Conservation (phyloP, 805 yeast genomes). For the Nakazawaea wyomingensis region DNA sequence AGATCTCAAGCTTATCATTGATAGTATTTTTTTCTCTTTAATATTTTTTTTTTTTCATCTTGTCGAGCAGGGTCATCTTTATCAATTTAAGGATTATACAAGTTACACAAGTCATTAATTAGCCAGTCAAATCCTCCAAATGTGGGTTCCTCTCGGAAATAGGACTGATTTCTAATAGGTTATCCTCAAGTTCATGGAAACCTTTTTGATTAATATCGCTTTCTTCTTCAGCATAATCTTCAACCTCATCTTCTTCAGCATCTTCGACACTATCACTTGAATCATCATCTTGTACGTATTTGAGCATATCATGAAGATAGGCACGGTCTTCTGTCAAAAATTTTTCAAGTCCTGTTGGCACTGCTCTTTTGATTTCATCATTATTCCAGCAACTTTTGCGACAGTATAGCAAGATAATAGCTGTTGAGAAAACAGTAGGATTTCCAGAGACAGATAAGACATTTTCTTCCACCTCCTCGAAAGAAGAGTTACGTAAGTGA, state of each 20-base stretch:
- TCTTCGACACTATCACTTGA: neutral
- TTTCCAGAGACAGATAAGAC: neutral
- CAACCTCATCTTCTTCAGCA: conserved; percentile 11
- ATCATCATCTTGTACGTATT: conserved; percentile 1
- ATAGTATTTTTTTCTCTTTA: too few species aligned
- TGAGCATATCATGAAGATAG: neutral
- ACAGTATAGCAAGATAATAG: conserved; percentile 7
- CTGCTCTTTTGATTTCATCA: neutral
- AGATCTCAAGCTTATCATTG: too few species aligned
- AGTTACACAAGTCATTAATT: neutral
- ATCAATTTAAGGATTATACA: too few species aligned
- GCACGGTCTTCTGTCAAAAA: conserved; percentile 4
- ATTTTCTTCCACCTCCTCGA: conserved; percentile 2
- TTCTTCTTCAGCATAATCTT: neutral
- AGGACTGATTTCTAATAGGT: conserved; percentile 1
- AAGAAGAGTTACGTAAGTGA: conserved; percentile 7
- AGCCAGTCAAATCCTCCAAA: neutral
- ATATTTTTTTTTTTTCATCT: too few species aligned
- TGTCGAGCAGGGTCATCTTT: too few species aligned
- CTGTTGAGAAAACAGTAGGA: neutral
- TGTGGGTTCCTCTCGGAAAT: neutral
- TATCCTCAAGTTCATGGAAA: neutral
- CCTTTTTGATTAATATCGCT: neutral
- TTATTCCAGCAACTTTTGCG: conserved; percentile 4
- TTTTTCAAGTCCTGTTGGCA: conserved; percentile 1